Conservation (phyloP, 352 stramenopile genomes). For the Pythium scleroteichum region DNA sequence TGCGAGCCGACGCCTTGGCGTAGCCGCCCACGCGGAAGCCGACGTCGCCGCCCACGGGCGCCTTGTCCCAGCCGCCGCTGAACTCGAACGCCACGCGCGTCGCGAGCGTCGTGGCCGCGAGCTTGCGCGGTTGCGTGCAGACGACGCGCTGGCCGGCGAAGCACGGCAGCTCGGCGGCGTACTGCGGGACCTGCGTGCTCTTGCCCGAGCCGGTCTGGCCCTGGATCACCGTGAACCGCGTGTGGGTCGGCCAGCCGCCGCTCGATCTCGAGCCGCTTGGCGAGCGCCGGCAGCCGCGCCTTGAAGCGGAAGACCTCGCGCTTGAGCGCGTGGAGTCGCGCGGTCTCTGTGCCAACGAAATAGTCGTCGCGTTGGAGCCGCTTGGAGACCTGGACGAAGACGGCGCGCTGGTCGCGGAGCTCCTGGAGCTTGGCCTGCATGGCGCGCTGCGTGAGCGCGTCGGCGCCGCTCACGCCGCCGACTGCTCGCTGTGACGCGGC, state of each 20-base stretch:
- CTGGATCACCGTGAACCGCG: slow-evolving; percentile 28
- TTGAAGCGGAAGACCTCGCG: slow-evolving; percentile 26
- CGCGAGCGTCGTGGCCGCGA: slow-evolving; percentile 29
- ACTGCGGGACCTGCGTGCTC: slow-evolving; percentile 33
- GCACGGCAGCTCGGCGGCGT: slow-evolving; percentile 20
- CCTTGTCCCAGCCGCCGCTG: slow-evolving; percentile 23
- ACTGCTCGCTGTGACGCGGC: slow-evolving; percentile 11
- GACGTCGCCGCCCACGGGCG: slow-evolving; percentile 17
- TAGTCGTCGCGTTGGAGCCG: background rate
- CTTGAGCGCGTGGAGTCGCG: slow-evolving; percentile 11
- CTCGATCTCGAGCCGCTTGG: slow-evolving; percentile 31
- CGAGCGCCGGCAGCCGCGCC: slow-evolving; percentile 19
- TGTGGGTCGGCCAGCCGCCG: background rate
- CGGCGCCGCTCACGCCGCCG: slow-evolving; percentile 2
- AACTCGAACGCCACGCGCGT: slow-evolving; percentile 27
- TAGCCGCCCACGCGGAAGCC: slow-evolving; percentile 25
- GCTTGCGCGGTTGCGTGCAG: slow-evolving; percentile 31
- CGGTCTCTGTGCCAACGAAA: background rate
- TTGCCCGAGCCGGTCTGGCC: slow-evolving; percentile 31
- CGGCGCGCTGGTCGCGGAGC: slow-evolving; percentile 19
- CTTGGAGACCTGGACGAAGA: slow-evolving; percentile 16
- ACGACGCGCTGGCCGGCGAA: slow-evolving; percentile 30
- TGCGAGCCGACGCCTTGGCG: slow-evolving; percentile 12
- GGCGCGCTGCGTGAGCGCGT: slow-evolving; percentile 17
- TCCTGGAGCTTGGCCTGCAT: slow-evolving; percentile 25